A percentile compares a stretch with the other conserved stretches of the same genome.
These are phyloP conservation scores for Flagelloscypha sp. DNA, from an alignment of 768 basidiomycete genomes.

Conservation along the genomic window DNA sequence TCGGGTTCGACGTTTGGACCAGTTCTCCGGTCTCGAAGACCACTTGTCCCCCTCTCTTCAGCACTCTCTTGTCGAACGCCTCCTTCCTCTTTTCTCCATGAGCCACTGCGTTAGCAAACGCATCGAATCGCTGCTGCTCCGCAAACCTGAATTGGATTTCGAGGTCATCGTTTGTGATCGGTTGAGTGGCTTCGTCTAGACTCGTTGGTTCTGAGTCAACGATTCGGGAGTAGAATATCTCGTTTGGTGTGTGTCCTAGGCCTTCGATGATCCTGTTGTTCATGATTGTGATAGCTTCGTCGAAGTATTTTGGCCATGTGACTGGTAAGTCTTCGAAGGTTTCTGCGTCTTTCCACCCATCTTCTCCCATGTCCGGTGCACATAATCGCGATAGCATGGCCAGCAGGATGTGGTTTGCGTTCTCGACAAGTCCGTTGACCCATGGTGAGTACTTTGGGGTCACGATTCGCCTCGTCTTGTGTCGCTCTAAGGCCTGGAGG, in stretches of 20 bases:
- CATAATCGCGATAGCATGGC: constrained; percentile 13
- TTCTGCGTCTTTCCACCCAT: constrained; percentile 8
- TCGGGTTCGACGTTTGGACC: constrained; percentile 21
- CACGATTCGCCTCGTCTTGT: constrained; percentile 9
- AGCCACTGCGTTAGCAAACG: constrained; percentile 13
- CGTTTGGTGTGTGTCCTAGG: constrained; percentile 21
- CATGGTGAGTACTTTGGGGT: constrained; percentile 19
- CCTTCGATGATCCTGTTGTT: too few relatives aligned
- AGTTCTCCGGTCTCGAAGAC: constrained; percentile 19
- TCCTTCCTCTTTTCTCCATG: constrained; percentile 18
- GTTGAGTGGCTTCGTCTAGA: constrained; percentile 10
- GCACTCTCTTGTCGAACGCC: constrained; percentile 19
- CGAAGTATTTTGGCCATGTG: constrained; percentile 17
- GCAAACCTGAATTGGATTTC: constrained; percentile 21
- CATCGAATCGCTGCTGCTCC: constrained; percentile 22
- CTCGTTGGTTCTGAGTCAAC: constrained; percentile 19
- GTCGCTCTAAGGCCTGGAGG: constrained; percentile 8
- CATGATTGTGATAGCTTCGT: constrained; percentile 13
- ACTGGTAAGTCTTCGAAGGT: constrained; percentile 12
- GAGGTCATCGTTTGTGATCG: constrained; percentile 4
- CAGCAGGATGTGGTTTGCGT: constrained; percentile 15
- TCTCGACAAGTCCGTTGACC: constrained; percentile 20
- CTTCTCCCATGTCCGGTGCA: constrained; percentile 13
- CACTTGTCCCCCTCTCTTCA: constrained; percentile 12
- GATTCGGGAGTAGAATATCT: constrained; percentile 21